phyloP scores from a whole-genome alignment of 2,329 filamentous ascomycete species.

The Diaporthe sp. region DNA sequence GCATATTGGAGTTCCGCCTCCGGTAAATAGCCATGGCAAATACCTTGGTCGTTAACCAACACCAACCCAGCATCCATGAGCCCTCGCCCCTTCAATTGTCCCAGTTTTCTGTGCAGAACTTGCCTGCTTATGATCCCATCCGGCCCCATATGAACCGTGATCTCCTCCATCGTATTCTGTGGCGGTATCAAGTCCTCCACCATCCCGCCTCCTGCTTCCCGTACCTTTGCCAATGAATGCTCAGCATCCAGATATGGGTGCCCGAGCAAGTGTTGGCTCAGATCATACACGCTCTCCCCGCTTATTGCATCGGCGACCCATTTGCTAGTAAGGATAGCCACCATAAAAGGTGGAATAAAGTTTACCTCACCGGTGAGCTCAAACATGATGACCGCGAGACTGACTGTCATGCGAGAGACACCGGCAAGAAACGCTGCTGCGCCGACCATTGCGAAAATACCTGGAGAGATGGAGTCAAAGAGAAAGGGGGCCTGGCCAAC shows the following conservation, averaged over 20 bases:
- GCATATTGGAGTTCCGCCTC: slow-evolving; percentile 67
- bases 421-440: slow-evolving; percentile 71
- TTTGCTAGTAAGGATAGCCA: slow-evolving; percentile 71
- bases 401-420: slow-evolving; percentile 57
- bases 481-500: slow-evolving; percentile 53
- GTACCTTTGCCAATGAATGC: slow-evolving; percentile 54
- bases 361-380: slow-evolving; percentile 71
- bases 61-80: slow-evolving; percentile 71
- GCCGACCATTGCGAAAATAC: slow-evolving; percentile 74
- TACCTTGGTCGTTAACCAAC: slow-evolving; percentile 61
- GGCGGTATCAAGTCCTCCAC: slow-evolving; percentile 67
- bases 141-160: slow-evolving; percentile 62
- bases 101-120: slow-evolving; percentile 60
- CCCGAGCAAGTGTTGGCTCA: slow-evolving; percentile 70
- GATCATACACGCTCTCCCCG: slow-evolving; percentile 68
- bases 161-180: slow-evolving; percentile 67
- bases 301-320: slow-evolving; percentile 70
- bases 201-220: slow-evolving; percentile 47
- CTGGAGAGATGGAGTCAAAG: slow-evolving; percentile 61
- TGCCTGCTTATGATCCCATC: slow-evolving; percentile 58
- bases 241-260: slow-evolving; percentile 71
- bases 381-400: slow-evolving; percentile 72
- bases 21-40: slow-evolving; percentile 68
- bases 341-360: slow-evolving; percentile 71
- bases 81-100: slow-evolving; percentile 61